Evolutionary conservation across 192 early-diverging fungal genomes (phyloP).

Genomic region (Gonapodya prolifera): DNA sequence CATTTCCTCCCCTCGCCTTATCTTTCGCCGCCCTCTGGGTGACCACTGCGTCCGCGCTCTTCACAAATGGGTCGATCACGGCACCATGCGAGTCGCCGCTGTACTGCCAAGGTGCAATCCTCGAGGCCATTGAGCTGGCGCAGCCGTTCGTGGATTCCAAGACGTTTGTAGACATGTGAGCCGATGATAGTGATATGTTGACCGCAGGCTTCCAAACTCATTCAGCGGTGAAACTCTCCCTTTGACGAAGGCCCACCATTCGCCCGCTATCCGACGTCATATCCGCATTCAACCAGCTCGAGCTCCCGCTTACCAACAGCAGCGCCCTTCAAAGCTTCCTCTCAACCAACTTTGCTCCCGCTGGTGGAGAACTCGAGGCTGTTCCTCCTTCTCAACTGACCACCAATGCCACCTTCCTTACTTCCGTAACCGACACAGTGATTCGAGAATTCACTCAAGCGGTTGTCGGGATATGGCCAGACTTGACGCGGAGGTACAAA

Average conservation of each 20-base stretch:
- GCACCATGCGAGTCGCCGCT: constrained; percentile 51
- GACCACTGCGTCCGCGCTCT: no score
- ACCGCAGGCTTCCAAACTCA: not conserved
- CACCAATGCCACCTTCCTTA: constrained; percentile 26
- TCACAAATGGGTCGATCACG: no score
- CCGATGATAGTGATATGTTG: not conserved
- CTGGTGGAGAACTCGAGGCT: constrained; percentile 32
- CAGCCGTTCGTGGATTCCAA: constrained; percentile 51
- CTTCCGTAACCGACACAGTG: constrained; percentile 24
- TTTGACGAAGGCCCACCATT: constrained; percentile 31
- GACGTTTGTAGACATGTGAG: constrained; percentile 54
- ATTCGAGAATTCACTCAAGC: constrained; percentile 28
- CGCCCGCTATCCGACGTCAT: constrained; percentile 38
- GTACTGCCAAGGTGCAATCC: constrained; percentile 47
- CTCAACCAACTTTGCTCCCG: constrained; percentile 35
- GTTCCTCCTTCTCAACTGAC: constrained; percentile 23
- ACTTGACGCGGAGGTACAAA: constrained; percentile 42
- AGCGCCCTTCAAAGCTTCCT: constrained; percentile 33
- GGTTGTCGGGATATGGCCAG: constrained; percentile 44
- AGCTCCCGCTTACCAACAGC: constrained; percentile 18
- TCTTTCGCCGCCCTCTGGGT: no score
- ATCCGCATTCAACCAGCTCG: constrained; percentile 29
- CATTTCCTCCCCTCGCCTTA: no score
- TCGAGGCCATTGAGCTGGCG: constrained; percentile 50
- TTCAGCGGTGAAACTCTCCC: constrained; percentile 1